Evolutionary conservation across 2,329 filamentous ascomycete species (phyloP).

Genomic region (Ophiostoma himal-ulmi): DNA sequence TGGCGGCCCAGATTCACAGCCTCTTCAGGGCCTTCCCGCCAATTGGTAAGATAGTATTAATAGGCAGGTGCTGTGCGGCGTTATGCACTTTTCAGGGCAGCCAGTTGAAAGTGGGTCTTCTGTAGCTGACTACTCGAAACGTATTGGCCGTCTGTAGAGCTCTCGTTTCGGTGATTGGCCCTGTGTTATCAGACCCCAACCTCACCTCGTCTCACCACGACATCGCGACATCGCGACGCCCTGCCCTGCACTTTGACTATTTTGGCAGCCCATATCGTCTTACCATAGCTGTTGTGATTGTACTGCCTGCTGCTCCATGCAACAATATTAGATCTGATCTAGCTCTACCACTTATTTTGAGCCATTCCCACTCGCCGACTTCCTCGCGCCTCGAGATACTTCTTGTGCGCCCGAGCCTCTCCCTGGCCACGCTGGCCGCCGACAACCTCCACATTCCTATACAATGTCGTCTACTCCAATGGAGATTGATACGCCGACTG

Average conservation of each 20-base stretch:
- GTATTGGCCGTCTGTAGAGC: not conserved
- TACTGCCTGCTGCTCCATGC: not conserved
- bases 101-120: not conserved
- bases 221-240: conserved; percentile 2
- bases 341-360: not conserved
- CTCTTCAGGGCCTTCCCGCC: not conserved
- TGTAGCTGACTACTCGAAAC: not conserved
- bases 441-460: not conserved
- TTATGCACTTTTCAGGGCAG: not conserved
- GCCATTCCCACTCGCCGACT: not conserved
- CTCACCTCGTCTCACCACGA: not conserved
- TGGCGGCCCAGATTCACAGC: not conserved
- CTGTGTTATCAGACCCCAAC: not conserved
- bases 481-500: conserved; percentile 47
- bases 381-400: not conserved
- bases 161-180: conserved; percentile 5
- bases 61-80: not conserved
- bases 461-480: conserved; percentile 48
- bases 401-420: not conserved
- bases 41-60: not conserved
- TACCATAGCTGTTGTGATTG: not conserved
- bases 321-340: not conserved
- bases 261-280: not conserved
- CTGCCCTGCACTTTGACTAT: not conserved
- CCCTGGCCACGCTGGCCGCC: conserved; percentile 2